These are phyloP conservation scores for Colletotrichum somersetense DNA, from an alignment of 2,329 filamentous ascomycete genomes.

Conservation along the genomic window DNA sequence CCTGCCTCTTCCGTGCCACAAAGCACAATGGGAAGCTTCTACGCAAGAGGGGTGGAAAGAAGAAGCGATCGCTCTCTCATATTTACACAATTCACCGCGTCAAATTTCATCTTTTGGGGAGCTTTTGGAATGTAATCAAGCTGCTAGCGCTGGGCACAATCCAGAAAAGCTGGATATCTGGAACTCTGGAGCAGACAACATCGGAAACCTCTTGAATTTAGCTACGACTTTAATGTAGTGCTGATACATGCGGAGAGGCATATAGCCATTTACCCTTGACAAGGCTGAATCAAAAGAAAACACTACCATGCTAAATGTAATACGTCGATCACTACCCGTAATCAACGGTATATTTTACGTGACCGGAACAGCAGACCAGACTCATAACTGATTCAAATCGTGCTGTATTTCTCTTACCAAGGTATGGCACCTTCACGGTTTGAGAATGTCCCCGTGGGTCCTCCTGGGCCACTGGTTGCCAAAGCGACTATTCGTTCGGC, in stretches of 20 bases:
- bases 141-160: background rate
- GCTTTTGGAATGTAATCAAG: slow-evolving; percentile 7
- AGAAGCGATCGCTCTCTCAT: slow-evolving; percentile 8
- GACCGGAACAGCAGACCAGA: background rate
- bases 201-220: slow-evolving; percentile 29
- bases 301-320: too few relatives aligned
- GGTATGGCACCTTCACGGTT: slow-evolving; percentile 45
- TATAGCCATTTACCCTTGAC: background rate
- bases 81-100: background rate
- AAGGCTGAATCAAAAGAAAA: background rate
- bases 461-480: slow-evolving; percentile 48
- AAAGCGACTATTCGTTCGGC: slow-evolving; percentile 49
- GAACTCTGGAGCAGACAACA: slow-evolving; percentile 38
- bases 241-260: background rate
- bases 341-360: too few relatives aligned
- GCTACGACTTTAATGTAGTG: slow-evolving; percentile 13
- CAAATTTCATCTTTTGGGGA: slow-evolving; percentile 13
- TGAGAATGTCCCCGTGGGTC: slow-evolving; percentile 48
- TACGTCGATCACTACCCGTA: too few relatives aligned
- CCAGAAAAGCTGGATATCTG: slow-evolving; percentile 22
- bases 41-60: slow-evolving; percentile 23
- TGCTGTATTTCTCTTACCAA: slow-evolving; percentile 31
- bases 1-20: slow-evolving; percentile 24
- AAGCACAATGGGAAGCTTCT: slow-evolving; percentile 23
- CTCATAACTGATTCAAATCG: too few relatives aligned